Conservation (phyloP, 441 rosid species). For the Populus hybrid region DNA sequence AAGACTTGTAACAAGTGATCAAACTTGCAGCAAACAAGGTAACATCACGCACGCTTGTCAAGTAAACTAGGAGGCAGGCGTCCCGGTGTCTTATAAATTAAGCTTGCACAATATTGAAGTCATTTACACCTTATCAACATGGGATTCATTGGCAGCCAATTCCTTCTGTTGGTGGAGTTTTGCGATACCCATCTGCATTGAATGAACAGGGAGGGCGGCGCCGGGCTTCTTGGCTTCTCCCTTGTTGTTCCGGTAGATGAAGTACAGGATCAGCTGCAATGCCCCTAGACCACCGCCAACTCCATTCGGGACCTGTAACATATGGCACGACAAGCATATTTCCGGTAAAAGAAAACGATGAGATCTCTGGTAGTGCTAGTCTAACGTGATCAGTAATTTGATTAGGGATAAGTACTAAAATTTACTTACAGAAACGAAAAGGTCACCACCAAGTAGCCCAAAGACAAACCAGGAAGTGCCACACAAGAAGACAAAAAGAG, state of each 20-base stretch:
- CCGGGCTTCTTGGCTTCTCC: conserved; percentile 27
- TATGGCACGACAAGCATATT: background rate
- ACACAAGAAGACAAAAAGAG: conserved; percentile 79
- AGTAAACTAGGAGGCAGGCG: background rate
- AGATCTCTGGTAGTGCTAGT: background rate
- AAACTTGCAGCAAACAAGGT: background rate
- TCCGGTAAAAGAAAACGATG: background rate
- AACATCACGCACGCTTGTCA: background rate
- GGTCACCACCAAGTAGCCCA: conserved; percentile 82
- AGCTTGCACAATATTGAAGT: background rate
- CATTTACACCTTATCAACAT: conserved; percentile 26
- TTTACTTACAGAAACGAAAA: conserved; percentile 72
- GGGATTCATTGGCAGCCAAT: conserved; percentile 14
- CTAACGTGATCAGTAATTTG: background rate
- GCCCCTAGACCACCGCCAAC: conserved; percentile 72
- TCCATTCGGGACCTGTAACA: conserved; percentile 73
- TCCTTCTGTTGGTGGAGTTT: conserved; percentile 21
- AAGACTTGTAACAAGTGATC: background rate
- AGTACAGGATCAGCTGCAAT: conserved; percentile 62
- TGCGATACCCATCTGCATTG: conserved; percentile 39
- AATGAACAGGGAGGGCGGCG: conserved; percentile 12
- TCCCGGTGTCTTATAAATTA: background rate
- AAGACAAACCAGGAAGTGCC: conserved; percentile 93
- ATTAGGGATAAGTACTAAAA: no score
- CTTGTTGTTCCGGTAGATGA: conserved; percentile 59